Evolutionary conservation across 2,329 filamentous ascomycete genomes (phyloP), one percentile per base, ranked within the genome.

Genomic region (Fusarium coffeatum): DNA sequence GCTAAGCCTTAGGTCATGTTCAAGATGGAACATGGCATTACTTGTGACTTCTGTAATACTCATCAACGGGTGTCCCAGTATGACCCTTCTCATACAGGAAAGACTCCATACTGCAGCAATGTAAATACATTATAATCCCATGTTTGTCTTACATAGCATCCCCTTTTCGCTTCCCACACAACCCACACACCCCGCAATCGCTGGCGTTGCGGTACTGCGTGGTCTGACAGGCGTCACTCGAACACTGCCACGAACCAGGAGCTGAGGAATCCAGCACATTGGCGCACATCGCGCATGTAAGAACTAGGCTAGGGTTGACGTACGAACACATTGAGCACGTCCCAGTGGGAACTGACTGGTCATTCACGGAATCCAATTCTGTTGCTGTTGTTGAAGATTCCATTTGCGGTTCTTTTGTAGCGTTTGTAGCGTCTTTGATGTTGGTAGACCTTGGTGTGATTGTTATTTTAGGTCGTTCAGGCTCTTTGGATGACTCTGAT

Each of bases 241-340:
- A 78, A 76, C 92, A 95, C 49, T 80, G 80, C 92, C 93, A 95
- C n/a, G 86, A 80, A 20, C 83, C 80, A 1, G 84, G 80, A 46
- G 90, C 83, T 51, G 85, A 75, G 1, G 83, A 79, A 46, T 87
- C 83, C 4, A 95, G 80, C 2, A 94, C 92, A 69, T 95, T 88
- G 25, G 89, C 86, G 77, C 93, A 96, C 55, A 90, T 85, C 10
- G 79, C 80, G 77, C 93, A 96, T 6, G 87, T 91, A 4, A 88
- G 78, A 10, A 87, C 81, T 11, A 76, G 73, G 1, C 75, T 49
- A 8, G 84, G 80, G 75, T 93, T 94, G 53, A 82, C 80, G 53
- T 91, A 87, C 0, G 92, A 93, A 78, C 93, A 97, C 57, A 92
- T 82, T 1, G 85, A 81, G 74, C 92, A 92, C 15, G 47, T 53